Conservation (phyloP, 805 yeast species). For the Cyberlindnera mrakii region DNA sequence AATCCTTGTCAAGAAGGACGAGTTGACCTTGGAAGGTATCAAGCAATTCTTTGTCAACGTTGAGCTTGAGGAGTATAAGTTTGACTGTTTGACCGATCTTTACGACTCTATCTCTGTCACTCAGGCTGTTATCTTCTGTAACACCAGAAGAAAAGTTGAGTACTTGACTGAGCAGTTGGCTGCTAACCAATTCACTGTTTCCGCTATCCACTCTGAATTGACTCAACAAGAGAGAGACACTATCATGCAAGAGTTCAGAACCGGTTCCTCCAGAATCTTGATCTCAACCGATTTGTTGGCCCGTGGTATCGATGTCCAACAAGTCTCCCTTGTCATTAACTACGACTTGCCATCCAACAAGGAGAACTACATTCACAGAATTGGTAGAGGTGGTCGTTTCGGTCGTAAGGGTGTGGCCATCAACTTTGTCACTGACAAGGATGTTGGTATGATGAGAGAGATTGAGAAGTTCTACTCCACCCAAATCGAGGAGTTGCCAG, state of each 20-base stretch:
- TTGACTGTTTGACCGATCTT: constrained; percentile 88
- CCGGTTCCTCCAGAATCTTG: constrained; percentile 88
- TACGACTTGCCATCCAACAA: constrained; percentile 87
- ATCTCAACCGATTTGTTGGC: constrained; percentile 96
- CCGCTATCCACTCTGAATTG: constrained; percentile 95
- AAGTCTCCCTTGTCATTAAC: constrained; percentile 90
- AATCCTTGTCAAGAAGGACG: constrained; percentile 92
- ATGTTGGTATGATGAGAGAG: constrained; percentile 68
- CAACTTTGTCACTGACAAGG: constrained; percentile 83
- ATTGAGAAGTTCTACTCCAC: constrained; percentile 87
- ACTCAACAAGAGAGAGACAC: constrained; percentile 89
- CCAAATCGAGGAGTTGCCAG: constrained; percentile 92
- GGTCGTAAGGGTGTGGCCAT: constrained; percentile 98
- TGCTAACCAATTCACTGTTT: constrained; percentile 81
- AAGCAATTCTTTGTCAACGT: constrained; percentile 89
- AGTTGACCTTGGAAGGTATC: constrained; percentile 91
- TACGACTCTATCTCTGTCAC: constrained; percentile 94
- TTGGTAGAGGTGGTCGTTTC: constrained; percentile 97
- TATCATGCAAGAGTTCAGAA: constrained; percentile 93
- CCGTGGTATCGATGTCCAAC: constrained; percentile 97
- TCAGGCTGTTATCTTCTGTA: constrained; percentile 97
- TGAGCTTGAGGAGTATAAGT: constrained; percentile 90
- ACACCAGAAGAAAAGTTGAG: constrained; percentile 92
- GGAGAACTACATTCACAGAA: constrained; percentile 95
- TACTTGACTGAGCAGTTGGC: constrained; percentile 70